phyloP scores from a whole-genome alignment of 768 basidiomycete species.

The Leccinum subgranulosum region DNA sequence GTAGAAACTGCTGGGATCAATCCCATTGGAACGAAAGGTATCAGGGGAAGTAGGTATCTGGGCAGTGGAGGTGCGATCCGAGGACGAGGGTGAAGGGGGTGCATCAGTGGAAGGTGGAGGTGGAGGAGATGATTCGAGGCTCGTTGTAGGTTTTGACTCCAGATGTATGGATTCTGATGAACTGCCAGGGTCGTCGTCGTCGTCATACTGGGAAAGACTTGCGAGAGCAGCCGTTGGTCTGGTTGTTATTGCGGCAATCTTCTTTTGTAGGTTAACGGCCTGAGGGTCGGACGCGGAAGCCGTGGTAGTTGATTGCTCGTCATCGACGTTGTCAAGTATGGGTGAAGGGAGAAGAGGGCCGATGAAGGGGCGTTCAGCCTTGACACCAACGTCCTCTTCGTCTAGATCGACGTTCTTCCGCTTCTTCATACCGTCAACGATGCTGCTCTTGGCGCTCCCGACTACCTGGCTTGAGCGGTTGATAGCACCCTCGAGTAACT shows the following conservation, averaged over 20 bases:
- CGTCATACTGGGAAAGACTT: conserved; percentile 40
- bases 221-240: conserved; percentile 34
- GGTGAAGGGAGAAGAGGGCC: conserved; percentile 63
- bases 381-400: conserved; percentile 47
- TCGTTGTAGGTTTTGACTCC: conserved; percentile 19
- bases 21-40: conserved; percentile 20
- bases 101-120: conserved; percentile 34
- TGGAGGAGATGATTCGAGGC: conserved; percentile 27
- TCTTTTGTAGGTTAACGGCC: conserved; percentile 49
- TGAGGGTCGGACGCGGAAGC: conserved; percentile 43
- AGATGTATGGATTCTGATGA: conserved; percentile 14
- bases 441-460: conserved; percentile 30
- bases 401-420: conserved; percentile 45
- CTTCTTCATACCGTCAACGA: conserved; percentile 50
- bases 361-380: conserved; percentile 52
- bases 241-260: conserved; percentile 42
- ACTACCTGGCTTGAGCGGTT: conserved; percentile 18
- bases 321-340: conserved; percentile 20
- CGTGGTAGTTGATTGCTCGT: conserved; percentile 16
- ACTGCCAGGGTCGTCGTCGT: conserved; percentile 37
- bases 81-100: conserved; percentile 29
- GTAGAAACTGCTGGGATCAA: conserved; percentile 41
- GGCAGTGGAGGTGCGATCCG: conserved; percentile 23
- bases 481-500: conserved; percentile 65
- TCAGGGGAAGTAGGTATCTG: conserved; percentile 19